Evolutionary conservation across 805 yeast species (phyloP).

Genomic region (Wickerhamomyces bovis): DNA sequence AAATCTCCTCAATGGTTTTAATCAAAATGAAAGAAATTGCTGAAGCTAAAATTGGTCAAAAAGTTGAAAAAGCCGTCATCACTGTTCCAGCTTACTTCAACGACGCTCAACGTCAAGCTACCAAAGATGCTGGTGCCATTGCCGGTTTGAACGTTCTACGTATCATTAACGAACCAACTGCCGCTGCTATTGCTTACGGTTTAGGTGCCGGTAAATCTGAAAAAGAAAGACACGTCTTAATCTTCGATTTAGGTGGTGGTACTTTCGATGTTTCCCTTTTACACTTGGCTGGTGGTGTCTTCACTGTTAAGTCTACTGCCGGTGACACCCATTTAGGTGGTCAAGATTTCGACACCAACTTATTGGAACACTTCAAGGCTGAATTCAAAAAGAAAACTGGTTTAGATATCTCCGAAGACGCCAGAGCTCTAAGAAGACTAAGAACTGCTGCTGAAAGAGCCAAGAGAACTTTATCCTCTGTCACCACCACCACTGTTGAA

Average conservation of each 20-base stretch:
- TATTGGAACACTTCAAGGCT: slow-evolving; percentile 85
- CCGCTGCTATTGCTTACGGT: slow-evolving; percentile 99
- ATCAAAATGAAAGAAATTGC: slow-evolving; percentile 81
- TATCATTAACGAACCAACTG: slow-evolving; percentile 81
- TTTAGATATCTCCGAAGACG: slow-evolving; percentile 81
- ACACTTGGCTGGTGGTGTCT: slow-evolving; percentile 75
- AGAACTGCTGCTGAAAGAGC: slow-evolving; percentile 99
- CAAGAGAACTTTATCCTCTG: slow-evolving; percentile 95
- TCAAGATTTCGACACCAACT: slow-evolving; percentile 92
- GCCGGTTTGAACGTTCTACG: slow-evolving; percentile 74
- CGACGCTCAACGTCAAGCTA: slow-evolving; percentile 78
- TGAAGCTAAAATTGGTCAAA: slow-evolving; percentile 67
- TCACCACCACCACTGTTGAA: slow-evolving; percentile 88
- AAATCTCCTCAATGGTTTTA: slow-evolving; percentile 70
- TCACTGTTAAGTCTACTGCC: slow-evolving; percentile 76
- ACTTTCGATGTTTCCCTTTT: slow-evolving; percentile 77
- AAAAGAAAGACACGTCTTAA: slow-evolving; percentile 62
- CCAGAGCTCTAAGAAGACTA: slow-evolving; percentile 96
- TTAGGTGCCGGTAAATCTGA: slow-evolving; percentile 82
- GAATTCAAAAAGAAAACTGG: slow-evolving; percentile 96
- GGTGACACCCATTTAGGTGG: slow-evolving; percentile 87
- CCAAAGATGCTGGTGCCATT: slow-evolving; percentile 78
- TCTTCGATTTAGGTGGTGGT: slow-evolving; percentile 80
- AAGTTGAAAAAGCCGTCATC: slow-evolving; percentile 68
- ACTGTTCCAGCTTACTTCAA: slow-evolving; percentile 79